These are phyloP conservation scores for Puccinia polysora DNA, from an alignment of 1,284 basidiomycete species.

Conservation along the genomic window DNA sequence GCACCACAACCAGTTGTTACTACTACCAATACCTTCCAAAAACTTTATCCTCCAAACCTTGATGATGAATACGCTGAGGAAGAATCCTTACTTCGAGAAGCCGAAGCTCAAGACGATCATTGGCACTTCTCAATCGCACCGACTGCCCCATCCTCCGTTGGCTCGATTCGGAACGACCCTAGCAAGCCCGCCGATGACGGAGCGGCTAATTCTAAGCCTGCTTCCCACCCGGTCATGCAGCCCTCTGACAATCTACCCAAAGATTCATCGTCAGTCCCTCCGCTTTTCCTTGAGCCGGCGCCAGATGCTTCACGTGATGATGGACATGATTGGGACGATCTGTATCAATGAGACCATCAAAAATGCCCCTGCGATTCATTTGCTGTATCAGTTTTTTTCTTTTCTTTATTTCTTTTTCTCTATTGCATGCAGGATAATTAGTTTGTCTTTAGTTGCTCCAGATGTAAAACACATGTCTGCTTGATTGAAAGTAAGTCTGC, in stretches of 20 bases:
- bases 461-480: too few species aligned
- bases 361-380: not conserved
- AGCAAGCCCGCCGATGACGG: not conserved
- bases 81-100: constrained; percentile 13
- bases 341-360: too few species aligned
- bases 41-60: not conserved
- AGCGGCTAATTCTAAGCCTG: not conserved
- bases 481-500: too few species aligned
- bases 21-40: not conserved
- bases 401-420: not conserved
- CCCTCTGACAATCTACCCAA: too few species aligned
- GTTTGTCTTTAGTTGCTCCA: too few species aligned
- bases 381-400: not conserved
- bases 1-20: not conserved
- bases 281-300: too few species aligned
- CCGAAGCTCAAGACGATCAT: not conserved
- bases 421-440: too few species aligned
- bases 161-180: not conserved
- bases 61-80: constrained; percentile 25
- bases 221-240: too few species aligned
- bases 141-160: not conserved
- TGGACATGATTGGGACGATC: constrained; percentile 32
- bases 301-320: not conserved
- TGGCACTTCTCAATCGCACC: not conserved
- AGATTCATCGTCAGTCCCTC: not conserved